Base-by-base conservation (phyloP, 176 grass and related monocot genomes). In the Phoenix dactylifera region DNA sequence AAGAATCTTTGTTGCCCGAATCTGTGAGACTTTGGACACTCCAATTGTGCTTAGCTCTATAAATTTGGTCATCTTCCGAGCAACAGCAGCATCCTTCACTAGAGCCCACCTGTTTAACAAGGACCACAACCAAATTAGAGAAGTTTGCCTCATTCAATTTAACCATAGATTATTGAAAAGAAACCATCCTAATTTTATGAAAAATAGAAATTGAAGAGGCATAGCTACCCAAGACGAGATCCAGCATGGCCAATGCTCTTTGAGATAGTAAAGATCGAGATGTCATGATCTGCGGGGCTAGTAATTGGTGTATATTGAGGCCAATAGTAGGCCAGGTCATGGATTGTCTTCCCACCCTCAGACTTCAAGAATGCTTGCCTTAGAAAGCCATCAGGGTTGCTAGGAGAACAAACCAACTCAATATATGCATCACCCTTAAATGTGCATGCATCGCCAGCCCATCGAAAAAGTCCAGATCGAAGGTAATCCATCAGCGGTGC, bases 281-380 rank as follows among this genome's bases (percentile, higher is more conserved):
- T 83, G 69, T 91, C 92, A 9, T 91, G 77, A 62, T 78, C 70
- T 0, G 84, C 80, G 0, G 25, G 67, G 0, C 19, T 50, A 16
- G 75, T 83, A 65, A 97, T 88, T 1, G 92, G 68, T 0, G 92
- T 91, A 67, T 97, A 97, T 10, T 97, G 92, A 26, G 92, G 92
- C 92, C 92, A 97, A 65, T 88, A 88, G 66, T 98, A 98, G 0
- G 87, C 93, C 4, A 98, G 9, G 73, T 98, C 93, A 3, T 98
- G 93, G 66, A 98, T 54, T 0, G 60, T 17, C 10, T 73, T 70
- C 65, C 93, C 84, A 6, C 69, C 57, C 10, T 62, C 25, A 2
- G 84, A 72, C 6, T 29, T 51, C 30, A 91, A 80, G 3, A 82
- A 75, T 2, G 92, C 80, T 7, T 87, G 78, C 2, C 72, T 89